Conservation (phyloP, 148 eudicot genomes). For the Fagopyrum tataricum region DNA sequence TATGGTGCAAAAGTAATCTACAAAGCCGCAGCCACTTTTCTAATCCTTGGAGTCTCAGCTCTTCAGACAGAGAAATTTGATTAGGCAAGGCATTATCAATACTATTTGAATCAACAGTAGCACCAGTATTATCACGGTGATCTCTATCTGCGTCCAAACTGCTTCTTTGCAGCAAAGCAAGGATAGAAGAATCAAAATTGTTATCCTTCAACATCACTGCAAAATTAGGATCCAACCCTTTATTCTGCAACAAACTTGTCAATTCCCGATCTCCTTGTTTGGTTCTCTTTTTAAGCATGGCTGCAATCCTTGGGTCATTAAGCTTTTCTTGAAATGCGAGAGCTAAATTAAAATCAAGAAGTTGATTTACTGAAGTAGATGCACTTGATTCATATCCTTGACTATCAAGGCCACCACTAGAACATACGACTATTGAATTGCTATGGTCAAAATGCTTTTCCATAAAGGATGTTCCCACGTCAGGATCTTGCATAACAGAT, state of each 20-base stretch:
- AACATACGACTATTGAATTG: slow-evolving; percentile 50
- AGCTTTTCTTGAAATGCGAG: slow-evolving; percentile 82
- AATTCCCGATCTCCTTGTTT: slow-evolving; percentile 73
- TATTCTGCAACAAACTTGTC: slow-evolving; percentile 77
- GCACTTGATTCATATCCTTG: slow-evolving; percentile 84
- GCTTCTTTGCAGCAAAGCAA: slow-evolving; percentile 92
- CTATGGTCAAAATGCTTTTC: slow-evolving; percentile 56
- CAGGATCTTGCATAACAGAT: slow-evolving; percentile 80
- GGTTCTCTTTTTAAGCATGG: slow-evolving; percentile 65
- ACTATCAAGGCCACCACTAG: slow-evolving; percentile 89
- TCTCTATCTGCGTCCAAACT: slow-evolving; percentile 99
- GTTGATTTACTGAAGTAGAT: slow-evolving; percentile 70
- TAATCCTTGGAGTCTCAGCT: slow-evolving; percentile 82
- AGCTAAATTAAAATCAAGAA: slow-evolving; percentile 69
- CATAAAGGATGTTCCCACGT: slow-evolving; percentile 55
- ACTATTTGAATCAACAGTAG: slow-evolving; percentile 57
- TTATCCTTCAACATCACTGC: slow-evolving; percentile 96
- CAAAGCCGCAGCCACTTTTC: slow-evolving; percentile 86
- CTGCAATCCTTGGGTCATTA: slow-evolving; percentile 77
- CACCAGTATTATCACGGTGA: slow-evolving; percentile 72
- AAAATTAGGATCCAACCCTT: slow-evolving; percentile 97
- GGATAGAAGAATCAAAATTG: slow-evolving; percentile 86
- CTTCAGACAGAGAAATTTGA: slow-evolving; percentile 87
- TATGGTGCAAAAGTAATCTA: slow-evolving; percentile 64
- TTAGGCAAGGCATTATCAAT: slow-evolving; percentile 65